phyloP scores from a whole-genome alignment of 495 filamentous ascomycete genomes.

The Penicillium taxi region DNA sequence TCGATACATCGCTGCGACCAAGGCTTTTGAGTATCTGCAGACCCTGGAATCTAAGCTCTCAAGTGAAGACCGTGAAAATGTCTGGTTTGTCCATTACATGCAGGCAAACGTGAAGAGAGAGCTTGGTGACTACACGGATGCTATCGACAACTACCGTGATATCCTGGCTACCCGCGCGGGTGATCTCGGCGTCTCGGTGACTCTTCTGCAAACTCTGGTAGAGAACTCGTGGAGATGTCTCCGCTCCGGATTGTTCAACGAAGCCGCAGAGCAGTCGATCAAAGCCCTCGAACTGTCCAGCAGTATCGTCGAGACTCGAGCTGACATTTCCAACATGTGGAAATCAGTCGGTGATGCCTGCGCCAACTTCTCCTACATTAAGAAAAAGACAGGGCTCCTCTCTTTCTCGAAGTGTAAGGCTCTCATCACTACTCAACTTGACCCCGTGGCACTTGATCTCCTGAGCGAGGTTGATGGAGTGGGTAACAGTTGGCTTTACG shows the following conservation, averaged over 20 bases:
- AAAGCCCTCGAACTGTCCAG: conserved; percentile 50
- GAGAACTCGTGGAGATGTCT: conserved; percentile 71
- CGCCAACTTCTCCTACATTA: conserved; percentile 70
- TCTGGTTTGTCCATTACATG: conserved; percentile 95
- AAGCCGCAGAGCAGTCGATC: conserved; percentile 58
- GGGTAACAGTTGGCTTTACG: conserved; percentile 43
- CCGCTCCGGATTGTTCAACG: conserved; percentile 75
- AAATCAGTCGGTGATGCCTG: conserved; percentile 88
- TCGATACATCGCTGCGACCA: conserved; percentile 83
- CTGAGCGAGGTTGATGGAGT: conserved; percentile 67
- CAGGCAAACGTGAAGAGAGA: conserved; percentile 92
- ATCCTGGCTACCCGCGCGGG: conserved; percentile 57
- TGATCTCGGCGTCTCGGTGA: conserved; percentile 81
- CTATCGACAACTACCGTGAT: conserved; percentile 63
- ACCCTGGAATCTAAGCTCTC: conserved; percentile 46
- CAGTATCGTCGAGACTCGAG: conserved; percentile 41
- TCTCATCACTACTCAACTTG: conserved; percentile 48
- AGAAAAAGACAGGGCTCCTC: conserved; percentile 50
- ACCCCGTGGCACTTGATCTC: conserved; percentile 48
- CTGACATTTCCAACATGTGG: conserved; percentile 87
- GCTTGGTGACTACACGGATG: conserved; percentile 78
- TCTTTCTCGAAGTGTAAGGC: conserved; percentile 45
- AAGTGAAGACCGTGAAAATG: conserved; percentile 46
- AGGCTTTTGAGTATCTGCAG: conserved; percentile 77
- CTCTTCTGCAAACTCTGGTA: conserved; percentile 76